phyloP scores from a whole-genome alignment of 331 rosid species.

The Phaseolus coccineus region DNA sequence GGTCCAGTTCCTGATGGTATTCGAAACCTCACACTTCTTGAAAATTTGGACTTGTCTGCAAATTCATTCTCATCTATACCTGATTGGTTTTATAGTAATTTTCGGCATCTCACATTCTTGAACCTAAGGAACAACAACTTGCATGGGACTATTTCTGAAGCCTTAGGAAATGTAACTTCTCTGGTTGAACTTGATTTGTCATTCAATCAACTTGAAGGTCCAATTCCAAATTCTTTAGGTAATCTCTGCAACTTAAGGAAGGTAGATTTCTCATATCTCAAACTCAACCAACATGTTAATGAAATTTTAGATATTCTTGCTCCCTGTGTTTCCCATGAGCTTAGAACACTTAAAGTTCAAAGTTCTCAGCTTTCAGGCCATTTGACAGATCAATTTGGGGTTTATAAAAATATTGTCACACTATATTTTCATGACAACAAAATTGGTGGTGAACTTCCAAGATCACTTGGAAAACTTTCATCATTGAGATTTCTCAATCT shows the following conservation, averaged over 20 bases:
- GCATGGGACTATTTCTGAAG: conserved; percentile 4
- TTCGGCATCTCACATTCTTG: not conserved
- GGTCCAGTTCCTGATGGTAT: conserved; percentile 22
- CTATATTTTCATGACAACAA: conserved; percentile 8
- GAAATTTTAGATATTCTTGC: conserved; percentile 4
- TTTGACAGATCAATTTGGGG: conserved; percentile 5
- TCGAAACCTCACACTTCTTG: conserved; percentile 40
- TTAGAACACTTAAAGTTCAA: not conserved
- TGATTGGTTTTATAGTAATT: not conserved
- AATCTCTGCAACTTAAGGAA: not conserved
- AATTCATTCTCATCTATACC: conserved; percentile 35
- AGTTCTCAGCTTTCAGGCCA: conserved; percentile 9
- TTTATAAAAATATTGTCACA: not conserved
- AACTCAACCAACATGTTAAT: not conserved
- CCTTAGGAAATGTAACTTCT: conserved; percentile 30
- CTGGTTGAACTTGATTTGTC: conserved; percentile 19
- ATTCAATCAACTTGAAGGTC: conserved; percentile 1
- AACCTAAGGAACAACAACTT: not conserved
- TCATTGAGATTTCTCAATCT: not conserved
- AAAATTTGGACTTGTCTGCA: not conserved
- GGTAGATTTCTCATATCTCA: not conserved
- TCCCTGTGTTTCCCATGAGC: not conserved
- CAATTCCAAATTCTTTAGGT: not conserved
- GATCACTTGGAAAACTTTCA: not conserved
- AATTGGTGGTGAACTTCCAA: not conserved